Conservation (phyloP, 2,329 filamentous ascomycete genomes). For the Pyrenochaeta sp. region DNA sequence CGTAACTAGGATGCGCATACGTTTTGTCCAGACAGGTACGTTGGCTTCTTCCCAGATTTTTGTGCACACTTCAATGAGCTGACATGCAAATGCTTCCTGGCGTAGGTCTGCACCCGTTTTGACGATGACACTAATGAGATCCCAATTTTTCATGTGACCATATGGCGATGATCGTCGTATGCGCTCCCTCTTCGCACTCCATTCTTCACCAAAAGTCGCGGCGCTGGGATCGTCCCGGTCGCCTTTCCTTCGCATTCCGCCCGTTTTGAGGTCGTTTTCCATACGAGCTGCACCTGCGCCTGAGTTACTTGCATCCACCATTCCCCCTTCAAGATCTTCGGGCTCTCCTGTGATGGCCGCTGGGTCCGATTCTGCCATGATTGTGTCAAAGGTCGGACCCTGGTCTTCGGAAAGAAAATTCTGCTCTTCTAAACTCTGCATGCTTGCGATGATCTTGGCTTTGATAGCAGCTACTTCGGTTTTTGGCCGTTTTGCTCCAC, state of each 20-base stretch:
- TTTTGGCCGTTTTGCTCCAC: slow-evolving; percentile 79
- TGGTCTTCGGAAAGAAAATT: slow-evolving; percentile 79
- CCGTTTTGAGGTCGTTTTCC: slow-evolving; percentile 90
- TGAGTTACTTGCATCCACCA: slow-evolving; percentile 65
- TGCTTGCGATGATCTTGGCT: slow-evolving; percentile 87
- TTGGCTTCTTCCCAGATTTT: slow-evolving; percentile 81
- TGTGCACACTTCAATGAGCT: slow-evolving; percentile 81
- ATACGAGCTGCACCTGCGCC: slow-evolving; percentile 82
- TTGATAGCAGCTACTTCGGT: slow-evolving; percentile 84
- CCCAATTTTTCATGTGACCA: slow-evolving; percentile 91
- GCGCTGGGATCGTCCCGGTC: slow-evolving; percentile 87
- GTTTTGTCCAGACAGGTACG: slow-evolving; percentile 85
- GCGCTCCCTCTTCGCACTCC: slow-evolving; percentile 83
- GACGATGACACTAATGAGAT: slow-evolving; percentile 84
- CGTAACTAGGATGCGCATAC: slow-evolving; percentile 86
- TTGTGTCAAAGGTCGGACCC: slow-evolving; percentile 80
- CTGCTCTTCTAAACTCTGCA: slow-evolving; percentile 87
- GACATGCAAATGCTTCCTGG: slow-evolving; percentile 87
- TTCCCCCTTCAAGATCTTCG: slow-evolving; percentile 66
- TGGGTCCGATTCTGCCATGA: slow-evolving; percentile 76
- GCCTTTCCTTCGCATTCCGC: slow-evolving; percentile 79
- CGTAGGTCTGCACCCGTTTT: slow-evolving; percentile 85
- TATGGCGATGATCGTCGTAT: slow-evolving; percentile 85
- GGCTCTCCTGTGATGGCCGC: slow-evolving; percentile 58
- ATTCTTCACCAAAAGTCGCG: slow-evolving; percentile 86